These are phyloP conservation scores for Arthrobotrys musiformis DNA, from an alignment of 2,329 filamentous ascomycete species.

Conservation along the genomic window DNA sequence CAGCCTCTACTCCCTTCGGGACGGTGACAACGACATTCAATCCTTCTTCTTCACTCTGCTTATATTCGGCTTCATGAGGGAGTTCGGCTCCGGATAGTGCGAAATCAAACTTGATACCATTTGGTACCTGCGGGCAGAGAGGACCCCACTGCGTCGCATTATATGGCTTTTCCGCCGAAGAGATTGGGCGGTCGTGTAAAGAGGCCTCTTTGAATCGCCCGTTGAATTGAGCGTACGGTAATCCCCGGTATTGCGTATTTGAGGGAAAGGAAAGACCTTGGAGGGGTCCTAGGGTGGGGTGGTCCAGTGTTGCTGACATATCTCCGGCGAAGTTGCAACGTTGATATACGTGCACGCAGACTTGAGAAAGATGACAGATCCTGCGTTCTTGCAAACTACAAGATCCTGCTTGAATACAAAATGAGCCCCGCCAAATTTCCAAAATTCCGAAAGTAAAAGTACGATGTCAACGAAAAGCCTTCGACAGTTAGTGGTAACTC, in stretches of 20 bases:
- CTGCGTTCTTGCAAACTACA: no score
- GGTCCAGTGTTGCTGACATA: constrained; percentile 10
- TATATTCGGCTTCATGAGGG: constrained; percentile 39
- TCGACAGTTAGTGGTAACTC: no score
- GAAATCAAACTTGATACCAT: constrained; percentile 56
- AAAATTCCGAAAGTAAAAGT: no score
- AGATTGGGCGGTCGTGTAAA: constrained; percentile 40
- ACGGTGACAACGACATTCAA: constrained; percentile 61
- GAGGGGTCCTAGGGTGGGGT: constrained; percentile 27
- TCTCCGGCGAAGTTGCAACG: neutral
- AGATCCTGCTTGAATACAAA: no score
- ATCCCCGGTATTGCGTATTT: constrained; percentile 61
- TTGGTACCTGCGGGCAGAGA: constrained; percentile 62
- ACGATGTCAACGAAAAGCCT: no score
- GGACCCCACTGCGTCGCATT: constrained; percentile 62
- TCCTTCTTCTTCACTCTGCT: constrained; percentile 62
- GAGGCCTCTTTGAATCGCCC: constrained; percentile 61
- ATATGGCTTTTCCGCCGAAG: constrained; percentile 53
- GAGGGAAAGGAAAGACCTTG: neutral
- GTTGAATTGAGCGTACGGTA: constrained; percentile 62
- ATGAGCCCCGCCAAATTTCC: no score
- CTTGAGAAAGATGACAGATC: no score
- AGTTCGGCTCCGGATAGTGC: constrained; percentile 38
- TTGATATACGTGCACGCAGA: neutral
- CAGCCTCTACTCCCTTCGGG: constrained; percentile 56